A percentile compares a stretch with the other conserved stretches of the same genome.
phyloP scores from a whole-genome alignment of 2,329 filamentous ascomycete genomes.

The Macrophomina phaseolina region DNA sequence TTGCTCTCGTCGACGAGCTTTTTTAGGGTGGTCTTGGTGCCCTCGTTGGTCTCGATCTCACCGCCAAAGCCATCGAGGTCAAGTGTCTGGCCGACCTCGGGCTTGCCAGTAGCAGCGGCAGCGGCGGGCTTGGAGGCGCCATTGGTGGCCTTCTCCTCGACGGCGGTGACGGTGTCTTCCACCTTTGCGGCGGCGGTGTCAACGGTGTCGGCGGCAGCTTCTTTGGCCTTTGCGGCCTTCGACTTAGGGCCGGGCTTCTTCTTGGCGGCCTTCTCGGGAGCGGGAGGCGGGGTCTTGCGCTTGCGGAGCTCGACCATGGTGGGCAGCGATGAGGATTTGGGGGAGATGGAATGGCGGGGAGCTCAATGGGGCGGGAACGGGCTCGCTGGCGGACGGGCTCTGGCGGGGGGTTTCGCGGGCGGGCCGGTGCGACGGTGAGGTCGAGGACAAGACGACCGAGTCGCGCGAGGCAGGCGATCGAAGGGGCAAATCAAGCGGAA shows the following conservation, averaged over 20 bases:
- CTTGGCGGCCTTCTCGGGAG: slow-evolving; percentile 54
- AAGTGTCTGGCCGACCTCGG: slow-evolving; percentile 58
- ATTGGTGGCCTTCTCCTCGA: slow-evolving; percentile 34
- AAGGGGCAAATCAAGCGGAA: neutral
- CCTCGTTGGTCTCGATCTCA: slow-evolving; percentile 85
- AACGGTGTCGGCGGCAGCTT: slow-evolving; percentile 30
- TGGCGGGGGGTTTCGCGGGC: neutral
- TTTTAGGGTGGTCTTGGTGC: slow-evolving; percentile 78
- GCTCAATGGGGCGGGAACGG: neutral
- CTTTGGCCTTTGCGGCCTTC: slow-evolving; percentile 40
- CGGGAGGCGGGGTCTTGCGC: slow-evolving; percentile 62
- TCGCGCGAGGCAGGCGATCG: slow-evolving; percentile 17
- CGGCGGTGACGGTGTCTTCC: slow-evolving; percentile 37
- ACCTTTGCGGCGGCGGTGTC: slow-evolving; percentile 32
- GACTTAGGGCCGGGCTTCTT: slow-evolving; percentile 52
- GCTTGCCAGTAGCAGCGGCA: slow-evolving; percentile 33
- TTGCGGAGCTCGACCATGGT: slow-evolving; percentile 66
- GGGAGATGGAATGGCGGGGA: neutral
- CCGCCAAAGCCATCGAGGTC: slow-evolving; percentile 63
- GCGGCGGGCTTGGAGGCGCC: slow-evolving; percentile 37
- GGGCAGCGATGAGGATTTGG: neutral
- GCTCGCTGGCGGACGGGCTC: neutral
- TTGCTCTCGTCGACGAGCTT: slow-evolving; percentile 82
- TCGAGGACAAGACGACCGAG: neutral
- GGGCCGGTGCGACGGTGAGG: slow-evolving; percentile 10